Conservation (phyloP, 2,329 filamentous ascomycete species). For the Diplodia sapinea region DNA sequence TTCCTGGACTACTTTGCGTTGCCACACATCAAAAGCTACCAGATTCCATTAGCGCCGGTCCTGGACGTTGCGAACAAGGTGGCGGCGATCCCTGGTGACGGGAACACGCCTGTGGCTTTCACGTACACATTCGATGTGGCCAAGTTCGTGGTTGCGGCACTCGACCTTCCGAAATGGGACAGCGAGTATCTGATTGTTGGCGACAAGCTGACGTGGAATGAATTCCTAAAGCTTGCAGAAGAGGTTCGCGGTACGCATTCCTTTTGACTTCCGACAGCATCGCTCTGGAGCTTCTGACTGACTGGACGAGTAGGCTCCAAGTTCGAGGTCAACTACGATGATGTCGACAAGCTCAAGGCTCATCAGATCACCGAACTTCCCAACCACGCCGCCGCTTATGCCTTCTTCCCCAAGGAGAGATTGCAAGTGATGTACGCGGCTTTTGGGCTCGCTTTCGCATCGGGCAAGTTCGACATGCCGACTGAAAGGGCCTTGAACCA, state of each 20-base stretch:
- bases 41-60: slow-evolving; percentile 32
- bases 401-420: slow-evolving; percentile 34
- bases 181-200: slow-evolving; percentile 37
- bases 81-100: slow-evolving; percentile 58
- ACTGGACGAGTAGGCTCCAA: slow-evolving; percentile 2
- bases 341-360: slow-evolving; percentile 33
- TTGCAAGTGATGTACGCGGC: slow-evolving; percentile 21
- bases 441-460: background rate
- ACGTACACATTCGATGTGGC: slow-evolving; percentile 60
- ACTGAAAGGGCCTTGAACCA: slow-evolving; percentile 1
- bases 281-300: background rate
- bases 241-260: slow-evolving; percentile 28
- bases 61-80: slow-evolving; percentile 33
- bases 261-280: background rate
- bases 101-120: slow-evolving; percentile 52
- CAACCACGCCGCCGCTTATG: slow-evolving; percentile 31
- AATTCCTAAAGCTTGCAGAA: slow-evolving; percentile 34
- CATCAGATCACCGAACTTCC: slow-evolving; percentile 34
- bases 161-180: slow-evolving; percentile 55
- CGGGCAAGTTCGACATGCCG: background rate
- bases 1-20: slow-evolving; percentile 44
- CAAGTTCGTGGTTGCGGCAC: slow-evolving; percentile 51
- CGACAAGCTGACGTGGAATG: slow-evolving; percentile 34
- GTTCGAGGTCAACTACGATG: slow-evolving; percentile 35
- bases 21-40: slow-evolving; percentile 37